These are phyloP conservation scores for Hordeum vulgare DNA, from an alignment of 176 grass and related monocot genomes.

Conservation along the genomic window MorexV3_pseudomolecules_assembly NC_058522.1:574351161-574351660, in stretches of 20 bases:
- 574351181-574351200: background rate
- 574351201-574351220: background rate
- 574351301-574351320: constrained; percentile 4
- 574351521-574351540: background rate
- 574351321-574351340: background rate
- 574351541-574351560: background rate
- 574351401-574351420: constrained; percentile 9
- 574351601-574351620: background rate
- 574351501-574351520: background rate
- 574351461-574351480: background rate
- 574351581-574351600: background rate
- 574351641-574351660: constrained; percentile 7
- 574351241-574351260: background rate
- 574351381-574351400: background rate
- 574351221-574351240: background rate
- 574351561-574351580: background rate
- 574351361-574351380: background rate
- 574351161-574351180: background rate
- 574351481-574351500: background rate
- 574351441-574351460: background rate
- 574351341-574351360: background rate
- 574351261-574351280: background rate
- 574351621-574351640: constrained; percentile 9
- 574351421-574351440: constrained; percentile 3
- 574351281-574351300: background rate